Percentiles rank a stretch among this genome's conserved stretches.
These are phyloP conservation scores for Podospora didyma DNA, from an alignment of 495 filamentous ascomycete species.

Conservation along the genomic window DNA sequence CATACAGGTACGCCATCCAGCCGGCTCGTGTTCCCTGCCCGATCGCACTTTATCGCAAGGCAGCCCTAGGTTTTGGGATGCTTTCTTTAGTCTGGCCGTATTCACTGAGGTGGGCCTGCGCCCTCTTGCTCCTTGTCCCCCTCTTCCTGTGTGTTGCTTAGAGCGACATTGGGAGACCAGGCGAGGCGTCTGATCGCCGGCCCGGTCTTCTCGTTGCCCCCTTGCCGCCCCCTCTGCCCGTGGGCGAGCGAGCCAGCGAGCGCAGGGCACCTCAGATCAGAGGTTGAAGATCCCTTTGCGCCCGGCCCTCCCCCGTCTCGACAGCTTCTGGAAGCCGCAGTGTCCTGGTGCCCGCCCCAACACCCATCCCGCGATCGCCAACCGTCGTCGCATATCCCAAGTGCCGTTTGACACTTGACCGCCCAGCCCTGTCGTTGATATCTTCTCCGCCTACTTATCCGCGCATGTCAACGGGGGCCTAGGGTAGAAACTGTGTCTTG, in stretches of 20 bases:
- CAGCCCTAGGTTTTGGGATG: neutral
- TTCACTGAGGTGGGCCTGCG: neutral
- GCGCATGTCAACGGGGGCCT: neutral
- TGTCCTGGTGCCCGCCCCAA: neutral
- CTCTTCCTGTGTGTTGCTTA: neutral
- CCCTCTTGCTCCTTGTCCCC: neutral
- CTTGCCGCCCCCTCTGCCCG: conserved; percentile 2
- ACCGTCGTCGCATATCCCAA: conserved; percentile 1
- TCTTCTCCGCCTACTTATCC: conserved; percentile 3
- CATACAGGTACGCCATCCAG: conserved; percentile 19
- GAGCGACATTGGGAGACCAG: conserved; percentile 6
- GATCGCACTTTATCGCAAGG: neutral
- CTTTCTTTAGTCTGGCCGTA: neutral
- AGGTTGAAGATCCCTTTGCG: too few relatives aligned
- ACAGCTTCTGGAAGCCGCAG: conserved; percentile 14
- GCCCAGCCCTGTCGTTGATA: neutral
- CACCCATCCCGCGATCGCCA: neutral
- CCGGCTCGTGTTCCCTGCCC: conserved; percentile 4
- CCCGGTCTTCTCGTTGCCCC: conserved; percentile 2
- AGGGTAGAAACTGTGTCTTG: neutral
- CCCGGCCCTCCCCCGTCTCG: neutral
- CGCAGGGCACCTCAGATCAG: neutral
- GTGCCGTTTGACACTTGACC: conserved; percentile 16
- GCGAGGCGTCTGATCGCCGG: conserved; percentile 31
- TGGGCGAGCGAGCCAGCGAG: neutral